phyloP scores from a whole-genome alignment of 352 stramenopile genomes.

The Phytophthora agathidicida region DNA sequence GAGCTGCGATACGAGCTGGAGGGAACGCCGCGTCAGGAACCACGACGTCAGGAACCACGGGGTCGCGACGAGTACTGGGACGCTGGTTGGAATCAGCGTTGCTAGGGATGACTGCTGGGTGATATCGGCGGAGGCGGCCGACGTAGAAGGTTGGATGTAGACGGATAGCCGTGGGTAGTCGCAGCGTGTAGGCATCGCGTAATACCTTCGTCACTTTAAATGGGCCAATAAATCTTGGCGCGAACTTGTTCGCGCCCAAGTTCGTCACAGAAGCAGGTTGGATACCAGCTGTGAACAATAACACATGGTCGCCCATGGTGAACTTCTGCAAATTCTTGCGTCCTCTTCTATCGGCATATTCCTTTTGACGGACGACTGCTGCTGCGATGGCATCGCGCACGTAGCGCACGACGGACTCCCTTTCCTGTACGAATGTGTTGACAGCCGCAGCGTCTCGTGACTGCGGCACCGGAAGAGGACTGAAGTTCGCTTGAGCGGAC shows the following conservation, averaged over 20 bases:
- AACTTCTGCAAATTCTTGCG: constrained; percentile 13
- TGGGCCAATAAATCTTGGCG: constrained; percentile 11
- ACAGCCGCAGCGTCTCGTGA: not conserved
- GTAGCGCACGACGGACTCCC: constrained; percentile 6
- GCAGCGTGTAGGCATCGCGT: constrained; percentile 11
- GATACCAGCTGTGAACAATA: constrained; percentile 17
- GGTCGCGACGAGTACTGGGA: not conserved
- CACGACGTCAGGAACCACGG: not conserved
- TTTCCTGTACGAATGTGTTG: not conserved
- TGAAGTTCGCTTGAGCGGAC: no score
- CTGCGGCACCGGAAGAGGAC: no score
- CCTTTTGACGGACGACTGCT: constrained; percentile 33
- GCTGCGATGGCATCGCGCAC: constrained; percentile 27
- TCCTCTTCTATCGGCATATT: constrained; percentile 16
- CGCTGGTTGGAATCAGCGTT: not conserved
- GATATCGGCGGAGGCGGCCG: constrained; percentile 2
- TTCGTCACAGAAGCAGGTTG: not conserved
- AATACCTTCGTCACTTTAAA: constrained; percentile 7
- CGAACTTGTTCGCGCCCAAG: constrained; percentile 8
- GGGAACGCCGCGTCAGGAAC: no score
- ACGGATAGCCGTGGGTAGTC: no score
- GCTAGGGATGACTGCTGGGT: not conserved
- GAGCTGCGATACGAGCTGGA: not conserved
- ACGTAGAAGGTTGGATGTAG: no score
- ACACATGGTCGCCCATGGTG: constrained; percentile 8